These are phyloP conservation scores for Termitomyces sp. DNA, from an alignment of 768 basidiomycete genomes.

Conservation along the genomic window DNA sequence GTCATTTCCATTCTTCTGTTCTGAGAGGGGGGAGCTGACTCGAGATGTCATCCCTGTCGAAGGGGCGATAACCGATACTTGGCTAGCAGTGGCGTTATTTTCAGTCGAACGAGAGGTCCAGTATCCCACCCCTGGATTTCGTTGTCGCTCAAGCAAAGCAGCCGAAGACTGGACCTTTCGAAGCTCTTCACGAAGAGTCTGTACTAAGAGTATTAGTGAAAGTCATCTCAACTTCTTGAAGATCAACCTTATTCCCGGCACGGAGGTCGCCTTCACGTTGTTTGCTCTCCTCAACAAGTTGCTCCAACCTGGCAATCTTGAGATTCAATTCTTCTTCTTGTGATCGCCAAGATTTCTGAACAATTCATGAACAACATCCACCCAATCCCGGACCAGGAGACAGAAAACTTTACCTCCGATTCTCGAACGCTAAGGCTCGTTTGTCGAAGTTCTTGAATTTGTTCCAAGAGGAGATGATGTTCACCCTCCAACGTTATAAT, in stretches of 20 bases:
- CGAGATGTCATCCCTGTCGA: constrained; percentile 19
- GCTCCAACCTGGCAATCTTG: constrained; percentile 51
- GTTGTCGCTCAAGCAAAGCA: constrained; percentile 81
- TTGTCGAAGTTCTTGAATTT: constrained; percentile 50
- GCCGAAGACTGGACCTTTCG: constrained; percentile 96
- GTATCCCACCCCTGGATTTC: constrained; percentile 93
- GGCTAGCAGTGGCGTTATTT: constrained; percentile 35
- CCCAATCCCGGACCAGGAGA: neutral
- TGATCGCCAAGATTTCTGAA: constrained; percentile 28
- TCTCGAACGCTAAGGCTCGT: constrained; percentile 47
- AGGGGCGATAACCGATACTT: constrained; percentile 30
- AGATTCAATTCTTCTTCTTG: constrained; percentile 42
- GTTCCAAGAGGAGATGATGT: constrained; percentile 40
- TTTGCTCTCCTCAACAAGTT: constrained; percentile 70
- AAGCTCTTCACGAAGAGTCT: constrained; percentile 91
- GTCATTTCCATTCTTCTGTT: constrained; percentile 46
- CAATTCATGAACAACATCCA: neutral
- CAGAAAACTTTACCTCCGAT: constrained; percentile 55
- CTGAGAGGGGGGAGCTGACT: constrained; percentile 28
- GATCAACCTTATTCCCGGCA: constrained; percentile 69
- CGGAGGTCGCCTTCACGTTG: constrained; percentile 66
- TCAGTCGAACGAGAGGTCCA: constrained; percentile 58
- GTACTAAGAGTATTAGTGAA: constrained; percentile 2
- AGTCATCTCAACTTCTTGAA: neutral
- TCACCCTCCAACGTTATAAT: constrained; percentile 49